Conservation (phyloP, 2,329 filamentous ascomycete genomes). For the Leptographium galeiforme region DNA sequence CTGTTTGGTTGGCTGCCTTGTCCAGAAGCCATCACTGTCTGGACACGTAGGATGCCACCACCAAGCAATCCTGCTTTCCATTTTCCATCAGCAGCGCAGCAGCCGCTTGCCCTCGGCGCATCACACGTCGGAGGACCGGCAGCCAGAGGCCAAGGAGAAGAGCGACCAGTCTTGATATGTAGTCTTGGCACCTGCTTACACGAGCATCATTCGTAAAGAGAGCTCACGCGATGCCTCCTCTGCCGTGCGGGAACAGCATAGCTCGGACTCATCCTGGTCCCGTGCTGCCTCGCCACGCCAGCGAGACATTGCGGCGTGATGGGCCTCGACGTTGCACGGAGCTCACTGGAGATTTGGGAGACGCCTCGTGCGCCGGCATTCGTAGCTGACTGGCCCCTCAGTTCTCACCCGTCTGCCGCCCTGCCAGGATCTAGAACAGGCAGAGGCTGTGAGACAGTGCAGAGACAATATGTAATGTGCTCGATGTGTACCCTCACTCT, state of each 20-base stretch:
- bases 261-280: background rate
- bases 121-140: too few species aligned
- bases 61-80: too few species aligned
- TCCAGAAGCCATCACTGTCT: background rate
- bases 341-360: background rate
- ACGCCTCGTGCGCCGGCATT: background rate
- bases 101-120: too few species aligned
- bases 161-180: too few species aligned
- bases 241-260: too few species aligned
- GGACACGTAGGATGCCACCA: background rate
- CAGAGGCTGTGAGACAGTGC: too few species aligned
- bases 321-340: background rate
- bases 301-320: background rate
- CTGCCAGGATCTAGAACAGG: background rate
- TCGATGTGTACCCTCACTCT: background rate
- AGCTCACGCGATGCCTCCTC: too few species aligned
- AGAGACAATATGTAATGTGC: too few species aligned
- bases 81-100: too few species aligned
- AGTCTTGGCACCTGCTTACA: too few species aligned
- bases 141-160: too few species aligned
- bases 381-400: background rate
- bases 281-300: background rate
- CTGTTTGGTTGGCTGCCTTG: background rate
- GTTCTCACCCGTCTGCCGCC: background rate
- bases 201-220: too few species aligned